Percentiles rank a stretch among this genome's conserved stretches.
These are phyloP conservation scores for Leccinum imitatum DNA, from an alignment of 768 basidiomycete genomes.

Conservation along the genomic window DNA sequence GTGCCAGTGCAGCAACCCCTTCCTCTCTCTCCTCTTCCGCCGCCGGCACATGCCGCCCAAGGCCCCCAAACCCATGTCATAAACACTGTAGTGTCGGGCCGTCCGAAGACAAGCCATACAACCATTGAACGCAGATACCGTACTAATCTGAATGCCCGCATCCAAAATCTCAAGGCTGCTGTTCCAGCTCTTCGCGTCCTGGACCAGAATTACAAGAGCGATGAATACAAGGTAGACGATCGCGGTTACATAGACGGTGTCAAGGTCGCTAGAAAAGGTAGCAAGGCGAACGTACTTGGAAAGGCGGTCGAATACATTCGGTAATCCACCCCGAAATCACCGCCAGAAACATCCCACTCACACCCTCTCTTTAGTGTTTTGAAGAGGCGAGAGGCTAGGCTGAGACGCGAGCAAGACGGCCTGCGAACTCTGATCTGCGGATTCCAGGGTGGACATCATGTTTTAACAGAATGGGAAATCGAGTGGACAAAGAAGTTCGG, in stretches of 20 bases:
- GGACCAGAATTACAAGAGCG: slow-evolving; percentile 49
- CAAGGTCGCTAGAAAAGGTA: slow-evolving; percentile 86
- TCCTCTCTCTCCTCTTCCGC: slow-evolving; percentile 42
- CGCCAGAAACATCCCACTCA: slow-evolving; percentile 5
- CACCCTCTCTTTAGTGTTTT: slow-evolving; percentile 51
- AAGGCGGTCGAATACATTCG: slow-evolving; percentile 90
- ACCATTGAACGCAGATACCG: slow-evolving; percentile 88
- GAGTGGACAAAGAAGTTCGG: slow-evolving; percentile 76
- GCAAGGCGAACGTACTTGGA: slow-evolving; percentile 86
- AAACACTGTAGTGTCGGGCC: slow-evolving; percentile 17
- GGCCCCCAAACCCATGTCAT: slow-evolving; percentile 26
- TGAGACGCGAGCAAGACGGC: slow-evolving; percentile 75
- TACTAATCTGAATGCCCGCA: slow-evolving; percentile 85
- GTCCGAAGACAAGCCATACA: slow-evolving; percentile 80
- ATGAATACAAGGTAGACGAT: slow-evolving; percentile 61
- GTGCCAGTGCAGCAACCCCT: slow-evolving; percentile 14
- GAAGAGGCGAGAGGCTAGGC: slow-evolving; percentile 71
- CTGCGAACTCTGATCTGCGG: slow-evolving; percentile 65
- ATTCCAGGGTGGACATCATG: slow-evolving; percentile 70
- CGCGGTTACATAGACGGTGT: slow-evolving; percentile 92
- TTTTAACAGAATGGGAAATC: slow-evolving; percentile 73
- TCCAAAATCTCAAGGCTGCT: slow-evolving; percentile 74
- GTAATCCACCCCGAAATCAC: slow-evolving; percentile 33
- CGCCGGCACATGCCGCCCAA: slow-evolving; percentile 24
- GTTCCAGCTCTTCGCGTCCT: slow-evolving; percentile 82